phyloP scores from a whole-genome alignment of 2,329 filamentous ascomycete genomes.

The Aspergillus transmontanensis region DNA sequence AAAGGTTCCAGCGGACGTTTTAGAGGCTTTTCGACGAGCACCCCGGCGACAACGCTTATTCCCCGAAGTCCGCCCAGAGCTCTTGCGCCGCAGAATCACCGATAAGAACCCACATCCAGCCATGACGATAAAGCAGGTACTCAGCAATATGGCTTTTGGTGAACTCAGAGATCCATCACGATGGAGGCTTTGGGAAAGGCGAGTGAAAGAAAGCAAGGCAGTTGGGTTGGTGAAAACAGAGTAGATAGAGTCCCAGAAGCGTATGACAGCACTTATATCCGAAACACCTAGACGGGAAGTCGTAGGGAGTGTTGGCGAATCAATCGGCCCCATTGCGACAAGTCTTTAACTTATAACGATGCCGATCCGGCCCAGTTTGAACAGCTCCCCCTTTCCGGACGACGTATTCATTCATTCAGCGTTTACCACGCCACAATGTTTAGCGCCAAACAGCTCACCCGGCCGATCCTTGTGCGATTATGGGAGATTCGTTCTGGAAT shows the following conservation, averaged over 20 bases:
- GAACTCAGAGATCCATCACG: slow-evolving; percentile 34
- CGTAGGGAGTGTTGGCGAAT: slow-evolving; percentile 9
- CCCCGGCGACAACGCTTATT: slow-evolving; percentile 24
- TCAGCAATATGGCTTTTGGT: slow-evolving; percentile 34
- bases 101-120: slow-evolving; percentile 39
- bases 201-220: slow-evolving; percentile 21
- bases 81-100: slow-evolving; percentile 29
- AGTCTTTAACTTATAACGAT: slow-evolving; percentile 18
- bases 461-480: background rate
- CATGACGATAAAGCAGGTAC: slow-evolving; percentile 38
- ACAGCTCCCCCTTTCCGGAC: slow-evolving; percentile 13
- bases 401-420: slow-evolving; percentile 10
- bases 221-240: slow-evolving; percentile 22
- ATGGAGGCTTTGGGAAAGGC: slow-evolving; percentile 23
- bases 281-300: slow-evolving; percentile 11
- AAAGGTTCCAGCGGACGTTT: slow-evolving; percentile 29
- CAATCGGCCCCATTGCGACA: slow-evolving; percentile 19
- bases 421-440: slow-evolving; percentile 12
- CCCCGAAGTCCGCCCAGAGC: slow-evolving; percentile 15
- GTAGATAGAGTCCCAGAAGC: slow-evolving; percentile 25
- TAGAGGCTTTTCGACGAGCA: slow-evolving; percentile 25
- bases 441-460: slow-evolving; percentile 5
- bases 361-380: slow-evolving; percentile 12
- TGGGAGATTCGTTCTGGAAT: slow-evolving; percentile 27
- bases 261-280: slow-evolving; percentile 14